Percentiles rank a stretch among this genome's conserved stretches.
Conservation (phyloP, 345 rosid genomes). For the Leavenworthia alabamica region DNA sequence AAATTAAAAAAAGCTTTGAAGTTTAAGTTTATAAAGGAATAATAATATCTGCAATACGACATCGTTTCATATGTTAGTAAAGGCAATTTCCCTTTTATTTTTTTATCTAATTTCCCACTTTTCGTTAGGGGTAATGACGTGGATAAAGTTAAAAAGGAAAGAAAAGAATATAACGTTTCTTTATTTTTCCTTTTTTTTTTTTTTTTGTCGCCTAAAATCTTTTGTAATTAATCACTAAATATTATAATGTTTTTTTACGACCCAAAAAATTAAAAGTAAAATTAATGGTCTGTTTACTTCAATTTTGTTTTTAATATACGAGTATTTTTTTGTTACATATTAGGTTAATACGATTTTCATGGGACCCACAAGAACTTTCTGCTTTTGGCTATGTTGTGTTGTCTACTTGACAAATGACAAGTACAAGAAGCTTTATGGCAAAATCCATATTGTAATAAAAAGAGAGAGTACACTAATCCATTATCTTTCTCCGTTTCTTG, state of each 20-base stretch:
- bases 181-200: no score
- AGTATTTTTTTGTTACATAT: no score
- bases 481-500: neutral
- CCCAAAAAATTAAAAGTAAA: no score
- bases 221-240: neutral
- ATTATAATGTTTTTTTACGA: no score
- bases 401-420: neutral
- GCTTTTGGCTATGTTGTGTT: neutral
- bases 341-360: no score
- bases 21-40: neutral
- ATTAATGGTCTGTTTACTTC: no score
- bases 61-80: slow-evolving; percentile 18
- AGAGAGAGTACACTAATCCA: neutral
- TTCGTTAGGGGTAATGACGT: slow-evolving; percentile 22
- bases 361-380: no score
- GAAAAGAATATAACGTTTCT: slow-evolving; percentile 28
- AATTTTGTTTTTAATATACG: no score
- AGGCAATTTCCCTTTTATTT: neutral
- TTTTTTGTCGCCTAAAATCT: neutral
- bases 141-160: slow-evolving; percentile 12
- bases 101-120: neutral
- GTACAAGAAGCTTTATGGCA: neutral
- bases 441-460: neutral
- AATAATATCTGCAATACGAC: neutral
- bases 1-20: neutral